phyloP scores from a whole-genome alignment of 1,284 basidiomycete genomes.

The Cutaneotrichosporon sp. region DNA sequence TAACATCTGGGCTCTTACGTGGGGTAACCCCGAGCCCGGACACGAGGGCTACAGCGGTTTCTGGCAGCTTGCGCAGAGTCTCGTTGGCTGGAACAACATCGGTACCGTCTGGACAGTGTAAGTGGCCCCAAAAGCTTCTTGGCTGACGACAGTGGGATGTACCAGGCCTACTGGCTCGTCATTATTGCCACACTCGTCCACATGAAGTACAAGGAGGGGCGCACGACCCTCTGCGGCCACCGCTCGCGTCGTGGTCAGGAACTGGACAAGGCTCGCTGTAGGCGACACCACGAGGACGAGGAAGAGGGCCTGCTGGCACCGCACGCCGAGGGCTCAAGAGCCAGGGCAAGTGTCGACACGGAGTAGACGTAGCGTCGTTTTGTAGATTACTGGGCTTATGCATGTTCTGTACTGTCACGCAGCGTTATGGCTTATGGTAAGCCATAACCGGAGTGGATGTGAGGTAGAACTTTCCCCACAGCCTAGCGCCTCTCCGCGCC shows the following conservation, averaged over 20 bases:
- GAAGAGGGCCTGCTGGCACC: conserved; percentile 19
- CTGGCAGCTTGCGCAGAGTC: conserved; percentile 24
- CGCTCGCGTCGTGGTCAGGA: conserved; percentile 22
- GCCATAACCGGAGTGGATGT: too few relatives aligned
- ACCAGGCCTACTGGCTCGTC: conserved; percentile 68
- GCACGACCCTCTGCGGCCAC: conserved; percentile 34
- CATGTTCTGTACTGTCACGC: too few relatives aligned
- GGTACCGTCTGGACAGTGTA: conserved; percentile 60
- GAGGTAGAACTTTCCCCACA: too few relatives aligned
- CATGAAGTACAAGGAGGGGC: conserved; percentile 58
- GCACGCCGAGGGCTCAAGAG: background rate
- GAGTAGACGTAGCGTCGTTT: background rate
- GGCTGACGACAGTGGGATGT: conserved; percentile 44
- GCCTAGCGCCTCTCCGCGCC: too few relatives aligned
- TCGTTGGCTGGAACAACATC: conserved; percentile 43
- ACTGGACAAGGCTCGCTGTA: conserved; percentile 17
- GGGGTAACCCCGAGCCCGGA: conserved; percentile 63
- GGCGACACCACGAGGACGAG: conserved; percentile 17
- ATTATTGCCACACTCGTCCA: conserved; percentile 58
- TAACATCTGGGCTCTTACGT: conserved; percentile 78
- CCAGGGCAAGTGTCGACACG: background rate
- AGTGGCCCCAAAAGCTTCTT: conserved; percentile 9
- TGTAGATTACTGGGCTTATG: background rate
- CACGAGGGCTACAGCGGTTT: conserved; percentile 49
- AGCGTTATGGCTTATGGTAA: too few relatives aligned